Evolutionary conservation across 306 rosid species (phyloP).

Genomic region (Carpinus viminea): DNA sequence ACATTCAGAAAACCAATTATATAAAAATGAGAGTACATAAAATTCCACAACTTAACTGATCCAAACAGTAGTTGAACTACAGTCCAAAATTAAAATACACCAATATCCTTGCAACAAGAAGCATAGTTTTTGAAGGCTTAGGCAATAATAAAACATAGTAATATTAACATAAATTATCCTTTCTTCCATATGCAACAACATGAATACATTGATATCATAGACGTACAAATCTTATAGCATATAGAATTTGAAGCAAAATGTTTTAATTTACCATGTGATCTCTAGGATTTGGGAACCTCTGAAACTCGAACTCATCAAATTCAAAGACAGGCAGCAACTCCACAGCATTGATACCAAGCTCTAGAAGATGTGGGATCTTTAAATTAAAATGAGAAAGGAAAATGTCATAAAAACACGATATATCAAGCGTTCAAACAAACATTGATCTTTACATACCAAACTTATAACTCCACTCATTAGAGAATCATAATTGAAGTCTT

Average conservation of each 20-base stretch:
- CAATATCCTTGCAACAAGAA: neutral
- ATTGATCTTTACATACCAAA: constrained; percentile 8
- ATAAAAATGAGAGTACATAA: neutral
- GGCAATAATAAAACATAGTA: neutral
- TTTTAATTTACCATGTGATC: constrained; percentile 81
- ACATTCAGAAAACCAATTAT: neutral
- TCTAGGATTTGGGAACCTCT: constrained; percentile 85
- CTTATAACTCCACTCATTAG: constrained; percentile 3
- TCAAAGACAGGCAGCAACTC: constrained; percentile 89
- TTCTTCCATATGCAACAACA: neutral
- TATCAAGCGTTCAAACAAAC: neutral
- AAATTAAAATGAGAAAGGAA: constrained; percentile 21
- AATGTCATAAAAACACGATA: constrained; percentile 10
- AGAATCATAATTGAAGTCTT: constrained; percentile 1
- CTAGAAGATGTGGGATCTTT: constrained; percentile 93
- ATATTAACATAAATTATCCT: neutral
- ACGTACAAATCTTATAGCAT: neutral
- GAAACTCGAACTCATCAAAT: constrained; percentile 92
- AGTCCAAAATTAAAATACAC: neutral
- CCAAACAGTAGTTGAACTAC: neutral
- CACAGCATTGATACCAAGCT: constrained; percentile 94
- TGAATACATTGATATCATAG: neutral
- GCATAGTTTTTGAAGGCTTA: neutral
- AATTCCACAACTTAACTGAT: neutral
- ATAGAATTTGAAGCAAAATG: constrained; percentile 11